These are phyloP conservation scores for Syzygium aromaticum DNA, from an alignment of 345 rosid genomes.

Conservation along the genomic window DNA sequence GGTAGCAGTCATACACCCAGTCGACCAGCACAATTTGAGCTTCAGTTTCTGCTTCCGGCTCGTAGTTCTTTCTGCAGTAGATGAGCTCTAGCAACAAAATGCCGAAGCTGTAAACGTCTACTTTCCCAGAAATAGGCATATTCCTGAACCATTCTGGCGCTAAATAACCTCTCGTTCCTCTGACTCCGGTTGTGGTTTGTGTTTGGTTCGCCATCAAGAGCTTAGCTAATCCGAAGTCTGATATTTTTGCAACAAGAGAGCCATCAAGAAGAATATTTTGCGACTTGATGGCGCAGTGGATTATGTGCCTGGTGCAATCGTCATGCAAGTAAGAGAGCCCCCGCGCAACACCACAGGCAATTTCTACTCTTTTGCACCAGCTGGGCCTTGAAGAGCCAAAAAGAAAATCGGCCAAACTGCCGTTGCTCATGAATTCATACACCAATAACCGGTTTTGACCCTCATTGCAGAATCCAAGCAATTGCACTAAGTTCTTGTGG, in stretches of 20 bases:
- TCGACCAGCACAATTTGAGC: neutral
- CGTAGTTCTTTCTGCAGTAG: neutral
- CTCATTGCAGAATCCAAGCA: conserved; percentile 21
- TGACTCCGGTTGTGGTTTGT: conserved; percentile 27
- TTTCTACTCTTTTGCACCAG: conserved; percentile 33
- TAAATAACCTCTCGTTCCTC: conserved; percentile 54
- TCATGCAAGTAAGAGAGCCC: conserved; percentile 49
- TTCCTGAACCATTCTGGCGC: conserved; percentile 54
- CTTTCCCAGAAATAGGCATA: conserved; percentile 35
- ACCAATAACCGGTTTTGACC: conserved; percentile 11
- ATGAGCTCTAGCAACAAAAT: neutral
- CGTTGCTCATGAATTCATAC: conserved; percentile 21
- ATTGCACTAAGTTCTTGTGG: conserved; percentile 24
- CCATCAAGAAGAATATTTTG: conserved; percentile 48
- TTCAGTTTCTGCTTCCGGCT: neutral
- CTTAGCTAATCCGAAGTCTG: conserved; percentile 49
- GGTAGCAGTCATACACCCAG: neutral
- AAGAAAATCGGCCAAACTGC: conserved; percentile 16
- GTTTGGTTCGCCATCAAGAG: conserved; percentile 31
- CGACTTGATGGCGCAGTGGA: conserved; percentile 48
- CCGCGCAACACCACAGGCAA: conserved; percentile 26
- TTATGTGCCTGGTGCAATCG: conserved; percentile 40
- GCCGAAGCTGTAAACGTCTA: neutral
- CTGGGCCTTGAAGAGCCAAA: conserved; percentile 20
- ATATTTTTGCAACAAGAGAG: conserved; percentile 24